Evolutionary conservation across 371 early-diverging fungal genomes (phyloP), one percentile per base, ranked within the genome.

Genomic region (Apophysomyces variabilis): DNA sequence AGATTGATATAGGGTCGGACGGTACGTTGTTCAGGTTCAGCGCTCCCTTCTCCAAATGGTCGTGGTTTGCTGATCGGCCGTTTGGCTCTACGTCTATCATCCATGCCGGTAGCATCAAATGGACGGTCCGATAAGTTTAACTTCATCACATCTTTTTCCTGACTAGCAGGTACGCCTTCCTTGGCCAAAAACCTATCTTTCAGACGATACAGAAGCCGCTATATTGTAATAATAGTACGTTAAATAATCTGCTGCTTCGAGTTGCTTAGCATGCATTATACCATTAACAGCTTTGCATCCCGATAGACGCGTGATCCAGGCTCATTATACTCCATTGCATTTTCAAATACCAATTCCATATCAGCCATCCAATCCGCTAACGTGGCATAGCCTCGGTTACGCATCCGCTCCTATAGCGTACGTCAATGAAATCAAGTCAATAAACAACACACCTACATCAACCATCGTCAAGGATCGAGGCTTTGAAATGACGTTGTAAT

Each of bases 401-500:
- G 77, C 72, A 91, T 88, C 50, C 85, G 84, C 38, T 82, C 69
- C 77, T 80, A 67, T 18, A 38, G 0, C n/a, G 14, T 5, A 18
- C 2, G 37, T 66, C 41, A 41, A 62, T 8, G 39, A 7, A 37
- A 47, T 38, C 35, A 1, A 44, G 7, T 41, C 32, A 41, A 14
- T 38, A 14, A 59, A 56, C 3, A 6, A 36, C 32, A 16, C 14
- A 58, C 68, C 54, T 71, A 80, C 84, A 67, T 83, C 79, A 50
- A 87, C 79, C 32, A 80, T 76, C 37, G 75, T 70, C n/a, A 87
- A 64, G 13, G 85, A 82, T 11, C 95, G 88, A 1, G 97, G 99
- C 0, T 86, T 75, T 37, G 87, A 79, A 74, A 97, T 96, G 61
- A 90, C 85, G 9, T 86, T 82, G 77, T 95, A 97, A 72, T 97